Base-by-base conservation (phyloP, 495 filamentous ascomycete genomes). In the Neurospora sp. region DNA sequence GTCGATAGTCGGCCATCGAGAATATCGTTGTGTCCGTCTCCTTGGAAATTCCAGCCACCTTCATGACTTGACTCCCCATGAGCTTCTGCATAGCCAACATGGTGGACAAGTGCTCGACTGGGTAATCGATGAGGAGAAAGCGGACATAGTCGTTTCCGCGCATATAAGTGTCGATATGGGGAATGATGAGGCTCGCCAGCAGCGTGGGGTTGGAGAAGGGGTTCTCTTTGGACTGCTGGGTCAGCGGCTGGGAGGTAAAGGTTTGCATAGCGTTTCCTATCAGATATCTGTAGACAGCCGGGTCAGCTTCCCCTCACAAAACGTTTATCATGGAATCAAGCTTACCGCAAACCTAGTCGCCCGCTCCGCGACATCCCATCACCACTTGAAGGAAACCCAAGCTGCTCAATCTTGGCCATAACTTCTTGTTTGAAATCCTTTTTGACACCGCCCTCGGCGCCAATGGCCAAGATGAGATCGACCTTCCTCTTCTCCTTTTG, bases 191-290 rank as follows among this genome's bases (percentile, higher is more conserved):
- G 0, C 80, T 83, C 7, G 85, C 85, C 6, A 86, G 77, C 28
- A 84, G 77, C 6, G 80, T 59, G 24, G 81, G 80, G 69, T 85
- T 81, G 17, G 80, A 78, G 71, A 86, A 85, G 11, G 84, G 84
- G 74, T 85, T 86, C 71, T 82, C 82, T 31, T 82, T 81, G 2
- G 79, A 81, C 70, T 86, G 85, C 71, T 80, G 80, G 13, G 82
- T 72, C 21, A 85, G 71, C 1, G 83, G 84, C 70, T 83, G 82
- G 15, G 80, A 76, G 21, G 84, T 86, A 74, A 84, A 85, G 3
- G 79, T 78, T 73, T 86, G 84, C 84, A 86, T 86, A 37, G 82
- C 81, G 69, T 77, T 84, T n/a, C 83, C 84, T 69, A 85, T 84
- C 39, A 86, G 81, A 42, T 80, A 83, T 70, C 85, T 86, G 48